Base-by-base conservation (phyloP, 1,139 yeast species). In the Saccharomyces hybrid region DNA sequence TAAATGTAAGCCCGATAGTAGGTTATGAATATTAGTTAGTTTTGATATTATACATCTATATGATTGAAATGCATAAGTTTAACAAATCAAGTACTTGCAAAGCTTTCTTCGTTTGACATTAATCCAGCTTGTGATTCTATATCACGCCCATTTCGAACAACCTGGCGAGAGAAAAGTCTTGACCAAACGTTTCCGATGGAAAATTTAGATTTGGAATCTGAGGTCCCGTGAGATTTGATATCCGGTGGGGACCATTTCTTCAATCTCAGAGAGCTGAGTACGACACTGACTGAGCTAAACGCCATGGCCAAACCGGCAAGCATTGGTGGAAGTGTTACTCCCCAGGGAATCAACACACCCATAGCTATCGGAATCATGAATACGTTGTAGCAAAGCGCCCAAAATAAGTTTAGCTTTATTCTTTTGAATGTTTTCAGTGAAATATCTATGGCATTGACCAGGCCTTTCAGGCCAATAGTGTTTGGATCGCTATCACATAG, bases 301-400 rank as follows among this genome's bases (percentile, higher is more conserved):
- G 96, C 96, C 99, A 95, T 95, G 0, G 97, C 86, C 0, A 84
- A 85, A 20, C 96, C 96, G 20, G 96, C 95, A 64, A 88, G 82
- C 64, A 95, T 85, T n/a, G 96, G 96, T 54, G 93, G 86, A 61
- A 85, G 70, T 71, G 84, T 81, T 46, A 89, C 70, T 28, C 89
- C 88, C 68, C 87, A 83, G 2, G 96, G 96, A 49, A 91, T 76
- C 54, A 85, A 70, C 16, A 85, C 75, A 2, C 98, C 98, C 97
- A 93, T 91, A 1, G 99, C 97, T 66, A 93, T 81, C 2, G 99
- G 99, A 47, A 95, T 78, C 96, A 93, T 90, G 46, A 88, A 71
- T 48, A 88, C 56, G 64, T 95, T 95, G 71, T 95, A 95, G 46
- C 90, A 71, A 11, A 86, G 78, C 0, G 99, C 96, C 85, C 96